Percentiles rank a stretch among this genome's conserved stretches.
Evolutionary conservation across 306 rosid species (phyloP).

Genomic region (Acacia melanoxylon): DNA sequence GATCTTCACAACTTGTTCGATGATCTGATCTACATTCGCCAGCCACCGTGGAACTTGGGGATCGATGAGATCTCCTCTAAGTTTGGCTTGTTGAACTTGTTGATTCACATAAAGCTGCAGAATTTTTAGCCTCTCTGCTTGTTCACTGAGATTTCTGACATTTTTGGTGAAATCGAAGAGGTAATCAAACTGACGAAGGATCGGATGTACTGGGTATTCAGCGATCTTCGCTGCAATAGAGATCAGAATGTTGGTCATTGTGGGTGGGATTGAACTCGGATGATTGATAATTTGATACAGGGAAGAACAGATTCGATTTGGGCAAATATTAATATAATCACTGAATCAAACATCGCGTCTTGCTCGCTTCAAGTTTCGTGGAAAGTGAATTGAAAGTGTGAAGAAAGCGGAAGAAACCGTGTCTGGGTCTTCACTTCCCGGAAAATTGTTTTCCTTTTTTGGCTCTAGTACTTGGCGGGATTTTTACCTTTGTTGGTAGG

Average conservation of each 20-base stretch:
- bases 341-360: not conserved
- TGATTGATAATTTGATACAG: not conserved
- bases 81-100: not conserved
- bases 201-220: constrained; percentile 8
- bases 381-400: not conserved
- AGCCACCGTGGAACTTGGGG: not conserved
- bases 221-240: constrained; percentile 11
- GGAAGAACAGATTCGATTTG: not conserved
- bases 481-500: too few relatives aligned
- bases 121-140: not conserved
- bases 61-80: not conserved
- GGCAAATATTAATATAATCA: too few relatives aligned
- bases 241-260: not conserved
- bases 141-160: not conserved
- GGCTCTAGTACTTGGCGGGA: too few relatives aligned
- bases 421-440: not conserved
- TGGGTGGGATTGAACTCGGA: not conserved
- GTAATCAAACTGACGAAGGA: constrained; percentile 11
- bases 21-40: not conserved
- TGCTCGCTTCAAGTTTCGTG: not conserved
- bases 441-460: not conserved
- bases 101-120: not conserved
- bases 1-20: not conserved
- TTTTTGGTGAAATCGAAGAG: constrained; percentile 11
- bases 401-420: not conserved